Evolutionary conservation across 73 alveolate species (phyloP).

Genomic region (Paramecium sonneborni): DNA sequence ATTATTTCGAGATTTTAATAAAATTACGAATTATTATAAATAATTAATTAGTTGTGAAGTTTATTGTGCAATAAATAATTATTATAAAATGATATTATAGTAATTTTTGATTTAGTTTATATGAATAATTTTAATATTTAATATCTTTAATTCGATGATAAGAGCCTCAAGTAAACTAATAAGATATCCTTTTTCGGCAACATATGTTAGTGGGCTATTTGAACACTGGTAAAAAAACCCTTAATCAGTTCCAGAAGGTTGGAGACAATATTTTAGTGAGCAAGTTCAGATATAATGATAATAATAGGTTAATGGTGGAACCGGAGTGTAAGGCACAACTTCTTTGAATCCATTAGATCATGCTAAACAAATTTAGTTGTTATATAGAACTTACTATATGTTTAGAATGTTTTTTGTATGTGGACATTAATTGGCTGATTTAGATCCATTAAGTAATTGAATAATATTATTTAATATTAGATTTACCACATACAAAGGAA

Average conservation of each 20-base stretch:
- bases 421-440: slow-evolving; percentile 37
- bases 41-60: not conserved
- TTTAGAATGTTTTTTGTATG: slow-evolving; percentile 12
- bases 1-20: not conserved
- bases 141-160: not conserved
- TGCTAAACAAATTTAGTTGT: not conserved
- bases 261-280: slow-evolving; percentile 1
- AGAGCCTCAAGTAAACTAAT: slow-evolving; percentile 11
- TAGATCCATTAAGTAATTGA: slow-evolving; percentile 22
- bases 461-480: not conserved
- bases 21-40: not conserved
- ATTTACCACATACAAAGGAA: not conserved
- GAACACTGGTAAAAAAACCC: slow-evolving; percentile 34
- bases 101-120: not conserved
- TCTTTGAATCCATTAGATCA: slow-evolving; percentile 6
- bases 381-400: slow-evolving; percentile 30
- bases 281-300: not conserved
- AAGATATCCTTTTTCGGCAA: not conserved
- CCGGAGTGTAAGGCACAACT: not conserved
- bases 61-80: not conserved
- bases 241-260: slow-evolving; percentile 29
- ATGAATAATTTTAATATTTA: not conserved
- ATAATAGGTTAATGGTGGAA: not conserved
- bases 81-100: not conserved
- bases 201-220: slow-evolving; percentile 2